Percentiles rank a stretch among this genome's conserved stretches.
These are phyloP conservation scores for Sporisorium iseilematis-ciliati DNA, from an alignment of 1,284 basidiomycete species.

Conservation along the genomic window DNA sequence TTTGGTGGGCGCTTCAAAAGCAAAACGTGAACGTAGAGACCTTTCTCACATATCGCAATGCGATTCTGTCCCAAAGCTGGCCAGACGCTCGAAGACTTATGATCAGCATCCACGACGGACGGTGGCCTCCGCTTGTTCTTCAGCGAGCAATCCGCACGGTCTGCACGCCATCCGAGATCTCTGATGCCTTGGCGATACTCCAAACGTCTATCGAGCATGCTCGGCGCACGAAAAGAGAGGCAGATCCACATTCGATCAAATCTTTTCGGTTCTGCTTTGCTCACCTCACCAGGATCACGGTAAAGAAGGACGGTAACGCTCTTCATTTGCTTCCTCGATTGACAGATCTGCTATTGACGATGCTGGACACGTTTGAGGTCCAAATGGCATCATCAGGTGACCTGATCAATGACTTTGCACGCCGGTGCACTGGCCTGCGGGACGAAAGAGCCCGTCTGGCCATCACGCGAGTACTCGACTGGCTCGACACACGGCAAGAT, in stretches of 20 bases:
- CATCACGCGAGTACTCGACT: constrained; percentile 15
- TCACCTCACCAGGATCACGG: constrained; percentile 5
- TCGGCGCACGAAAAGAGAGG: not conserved
- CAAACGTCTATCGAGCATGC: not conserved
- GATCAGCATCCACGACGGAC: constrained; percentile 20
- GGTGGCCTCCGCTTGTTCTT: constrained; percentile 32
- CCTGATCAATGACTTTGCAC: constrained; percentile 11
- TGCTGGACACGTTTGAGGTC: constrained; percentile 14
- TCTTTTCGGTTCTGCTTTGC: constrained; percentile 15
- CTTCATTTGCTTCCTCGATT: constrained; percentile 28
- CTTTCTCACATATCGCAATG: constrained; percentile 35
- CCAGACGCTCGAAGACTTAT: constrained; percentile 28
- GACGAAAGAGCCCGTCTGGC: constrained; percentile 33
- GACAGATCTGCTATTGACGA: constrained; percentile 13
- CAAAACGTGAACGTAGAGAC: not conserved
- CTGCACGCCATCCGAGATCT: constrained; percentile 28
- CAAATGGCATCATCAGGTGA: not conserved
- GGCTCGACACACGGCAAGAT: constrained; percentile 4
- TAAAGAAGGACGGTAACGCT: constrained; percentile 1
- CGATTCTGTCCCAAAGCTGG: constrained; percentile 35
- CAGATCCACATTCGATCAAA: not conserved
- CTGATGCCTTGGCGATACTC: constrained; percentile 35
- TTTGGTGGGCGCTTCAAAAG: constrained; percentile 1
- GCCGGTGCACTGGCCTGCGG: constrained; percentile 9
- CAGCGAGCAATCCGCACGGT: constrained; percentile 15